A percentile compares a stretch with the other conserved stretches of the same genome.
phyloP scores from a whole-genome alignment of 352 stramenopile genomes.

The Phytopythium boreale region DNA sequence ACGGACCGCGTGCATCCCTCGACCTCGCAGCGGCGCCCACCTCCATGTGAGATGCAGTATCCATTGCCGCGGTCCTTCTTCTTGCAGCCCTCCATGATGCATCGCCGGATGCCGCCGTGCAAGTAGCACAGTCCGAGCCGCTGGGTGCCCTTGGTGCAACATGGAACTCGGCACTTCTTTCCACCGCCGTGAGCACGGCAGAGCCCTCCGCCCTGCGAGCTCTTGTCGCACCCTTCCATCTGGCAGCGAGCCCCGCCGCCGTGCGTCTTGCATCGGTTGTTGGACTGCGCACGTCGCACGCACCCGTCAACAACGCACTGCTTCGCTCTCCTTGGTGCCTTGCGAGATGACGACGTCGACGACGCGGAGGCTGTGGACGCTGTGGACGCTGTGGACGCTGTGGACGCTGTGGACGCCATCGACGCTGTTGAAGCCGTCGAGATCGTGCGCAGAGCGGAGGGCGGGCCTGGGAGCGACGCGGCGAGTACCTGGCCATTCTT shows the following conservation, averaged over 20 bases:
- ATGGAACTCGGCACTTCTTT: constrained; percentile 66
- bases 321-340: constrained; percentile 42
- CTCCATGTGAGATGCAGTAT: constrained; percentile 79
- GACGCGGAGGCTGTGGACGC: constrained; percentile 11
- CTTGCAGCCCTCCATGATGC: constrained; percentile 66
- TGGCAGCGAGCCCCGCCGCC: constrained; percentile 74
- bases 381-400: constrained; percentile 18
- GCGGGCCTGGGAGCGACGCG: constrained; percentile 17
- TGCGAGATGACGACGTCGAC: constrained; percentile 21
- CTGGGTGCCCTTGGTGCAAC: constrained; percentile 77
- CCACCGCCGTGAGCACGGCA: constrained; percentile 60
- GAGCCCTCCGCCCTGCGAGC: constrained; percentile 69
- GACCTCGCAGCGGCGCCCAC: constrained; percentile 63
- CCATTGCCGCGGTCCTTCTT: constrained; percentile 84
- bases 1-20: constrained; percentile 58
- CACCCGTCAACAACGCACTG: constrained; percentile 66
- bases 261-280: constrained; percentile 82
- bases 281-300: constrained; percentile 62
- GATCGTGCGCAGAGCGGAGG: constrained; percentile 16
- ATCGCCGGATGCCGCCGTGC: constrained; percentile 74
- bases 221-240: constrained; percentile 66
- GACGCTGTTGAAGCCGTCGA: constrained; percentile 24
- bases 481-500: constrained; percentile 20
- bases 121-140: constrained; percentile 77
- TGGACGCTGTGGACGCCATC: constrained; percentile 3